Base-by-base conservation (phyloP, 2,329 filamentous ascomycete genomes). In the Trichoderma sp. region DNA sequence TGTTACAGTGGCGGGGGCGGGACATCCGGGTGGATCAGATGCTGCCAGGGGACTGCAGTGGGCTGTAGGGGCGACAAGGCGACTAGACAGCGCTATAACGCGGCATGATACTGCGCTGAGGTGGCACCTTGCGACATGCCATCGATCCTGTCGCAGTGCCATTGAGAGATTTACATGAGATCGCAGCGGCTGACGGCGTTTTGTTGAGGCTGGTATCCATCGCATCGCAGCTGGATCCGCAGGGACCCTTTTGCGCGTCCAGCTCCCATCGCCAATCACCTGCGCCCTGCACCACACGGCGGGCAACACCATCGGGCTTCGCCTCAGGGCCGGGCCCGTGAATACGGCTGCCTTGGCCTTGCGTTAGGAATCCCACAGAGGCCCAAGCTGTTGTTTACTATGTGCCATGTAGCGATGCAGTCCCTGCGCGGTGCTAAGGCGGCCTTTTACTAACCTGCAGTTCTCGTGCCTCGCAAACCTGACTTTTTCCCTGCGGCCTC, bases 1-100 rank as follows among this genome's bases (percentile, higher is more conserved):
- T 55, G 59, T 59, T 69, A 70, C 68, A 69, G 75, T 76, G 74
- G 75, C 73, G 75, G 75, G 75, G 75, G 74, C 74, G 75, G 75
- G 74, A 75, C 74, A 74, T 49, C 60, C 71, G 71, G 72, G 70
- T 55, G 58, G 66, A 49, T 52, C 59, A 30, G 24, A 37, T n/a
- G 39, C 43, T 59, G 63, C 63, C 64, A 66, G 64, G 64, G 39
- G 28, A 11, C 52, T 37, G 4, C 28, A 51, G 64, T 66, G 64
- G 64, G 64, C 54, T 58, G 60, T 55, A 66, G 21, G 54, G 28
- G 13, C 21, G 34, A 43, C 3, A 24, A 28, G 28, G 56, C 34
- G 37, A 43, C 64, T 51, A 14, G 32, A 26, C 18, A 46, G 30
- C 64, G 64, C 64, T 66, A 66, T 28, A 66, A 32, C 64, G 60